These are phyloP conservation scores for Aspergillus ruber DNA, from an alignment of 2,329 filamentous ascomycete genomes.

Conservation along the genomic window DNA sequence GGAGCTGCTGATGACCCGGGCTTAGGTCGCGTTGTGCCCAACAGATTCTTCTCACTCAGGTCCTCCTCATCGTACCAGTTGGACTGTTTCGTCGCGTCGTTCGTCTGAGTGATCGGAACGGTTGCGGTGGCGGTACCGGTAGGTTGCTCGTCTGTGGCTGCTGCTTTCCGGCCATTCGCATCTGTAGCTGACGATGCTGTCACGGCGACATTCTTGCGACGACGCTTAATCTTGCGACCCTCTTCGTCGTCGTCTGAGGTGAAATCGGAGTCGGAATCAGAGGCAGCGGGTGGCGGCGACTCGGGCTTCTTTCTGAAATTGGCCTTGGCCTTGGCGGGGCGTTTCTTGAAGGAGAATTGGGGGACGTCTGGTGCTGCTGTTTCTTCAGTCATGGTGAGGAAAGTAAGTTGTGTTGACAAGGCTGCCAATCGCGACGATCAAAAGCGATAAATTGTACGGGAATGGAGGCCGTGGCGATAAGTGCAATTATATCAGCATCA, in stretches of 20 bases:
- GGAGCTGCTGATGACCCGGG: constrained; percentile 18
- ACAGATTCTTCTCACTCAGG: constrained; percentile 43
- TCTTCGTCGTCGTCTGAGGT: constrained; percentile 70
- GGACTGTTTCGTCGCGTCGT: constrained; percentile 82
- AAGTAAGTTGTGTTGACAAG: background rate
- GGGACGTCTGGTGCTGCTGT: constrained; percentile 18
- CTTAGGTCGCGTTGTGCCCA: constrained; percentile 25
- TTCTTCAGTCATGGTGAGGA: constrained; percentile 24
- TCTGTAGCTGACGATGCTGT: constrained; percentile 53
- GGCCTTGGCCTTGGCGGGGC: constrained; percentile 66
- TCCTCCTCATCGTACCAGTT: constrained; percentile 78
- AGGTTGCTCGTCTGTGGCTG: constrained; percentile 46
- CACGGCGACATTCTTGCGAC: constrained; percentile 63
- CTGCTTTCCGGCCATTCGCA: constrained; percentile 31
- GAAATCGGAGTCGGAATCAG: constrained; percentile 53
- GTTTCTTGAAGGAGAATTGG: constrained; percentile 68
- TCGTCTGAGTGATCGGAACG: constrained; percentile 58
- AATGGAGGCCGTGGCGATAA: background rate
- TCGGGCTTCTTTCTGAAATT: constrained; percentile 75
- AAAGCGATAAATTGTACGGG: too few species aligned
- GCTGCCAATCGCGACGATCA: background rate
- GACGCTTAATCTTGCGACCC: constrained; percentile 71
- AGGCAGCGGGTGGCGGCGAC: constrained; percentile 61
- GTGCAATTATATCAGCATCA: too few species aligned
- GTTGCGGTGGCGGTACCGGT: constrained; percentile 58